Evolutionary conservation across 2,329 filamentous ascomycete species (phyloP).

Genomic region (Setomelanomma holmii): DNA sequence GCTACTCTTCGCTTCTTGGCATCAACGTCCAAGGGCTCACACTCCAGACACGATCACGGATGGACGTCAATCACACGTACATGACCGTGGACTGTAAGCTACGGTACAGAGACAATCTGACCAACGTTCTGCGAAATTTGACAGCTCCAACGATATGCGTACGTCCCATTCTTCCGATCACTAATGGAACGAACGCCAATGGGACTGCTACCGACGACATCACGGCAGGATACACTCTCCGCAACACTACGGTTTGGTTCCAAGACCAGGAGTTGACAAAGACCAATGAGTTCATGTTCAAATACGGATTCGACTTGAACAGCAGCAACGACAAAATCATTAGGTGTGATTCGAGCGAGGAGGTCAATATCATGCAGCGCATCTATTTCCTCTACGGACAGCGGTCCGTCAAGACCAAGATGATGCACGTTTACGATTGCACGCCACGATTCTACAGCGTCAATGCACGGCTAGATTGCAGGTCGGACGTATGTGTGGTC

Average conservation of each 20-base stretch:
- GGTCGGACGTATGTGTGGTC: not conserved
- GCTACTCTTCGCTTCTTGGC: slow-evolving; percentile 6
- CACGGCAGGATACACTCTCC: not conserved
- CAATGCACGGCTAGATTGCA: not conserved
- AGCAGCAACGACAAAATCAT: not conserved
- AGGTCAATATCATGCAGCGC: not conserved
- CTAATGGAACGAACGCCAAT: not conserved
- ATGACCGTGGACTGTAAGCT: not conserved
- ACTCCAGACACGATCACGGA: not conserved
- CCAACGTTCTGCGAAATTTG: not conserved
- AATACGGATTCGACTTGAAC: slow-evolving; percentile 1
- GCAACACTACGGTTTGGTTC: not conserved
- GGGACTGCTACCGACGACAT: not conserved
- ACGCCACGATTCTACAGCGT: not conserved
- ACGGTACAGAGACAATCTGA: not conserved
- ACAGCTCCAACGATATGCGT: not conserved
- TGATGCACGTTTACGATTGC: slow-evolving; percentile 1
- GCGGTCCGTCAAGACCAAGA: not conserved
- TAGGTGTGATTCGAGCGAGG: not conserved
- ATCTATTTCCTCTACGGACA: slow-evolving; percentile 1
- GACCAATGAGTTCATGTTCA: not conserved
- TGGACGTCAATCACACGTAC: slow-evolving; percentile 1
- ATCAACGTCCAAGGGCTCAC: slow-evolving; percentile 2
- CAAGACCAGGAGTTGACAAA: not conserved
- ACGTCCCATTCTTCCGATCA: not conserved